Base-by-base conservation (phyloP, 179 eudicot genomes). In the Gypsophila paniculata region DNA sequence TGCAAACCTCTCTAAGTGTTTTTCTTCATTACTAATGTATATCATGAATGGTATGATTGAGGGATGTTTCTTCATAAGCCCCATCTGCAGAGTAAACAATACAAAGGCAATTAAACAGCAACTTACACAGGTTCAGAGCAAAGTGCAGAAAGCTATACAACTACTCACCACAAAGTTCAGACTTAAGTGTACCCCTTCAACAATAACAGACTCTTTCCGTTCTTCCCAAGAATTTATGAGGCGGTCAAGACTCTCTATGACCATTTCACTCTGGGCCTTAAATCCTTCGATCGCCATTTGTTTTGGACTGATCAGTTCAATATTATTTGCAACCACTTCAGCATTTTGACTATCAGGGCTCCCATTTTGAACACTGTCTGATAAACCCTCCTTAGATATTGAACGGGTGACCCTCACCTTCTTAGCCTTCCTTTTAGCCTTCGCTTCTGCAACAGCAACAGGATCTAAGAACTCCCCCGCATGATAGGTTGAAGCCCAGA, bases 241-340 rank as follows among this genome's bases (percentile, higher is more conserved):
- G 34, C 96, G 87, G 71, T 93, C 98, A 71, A 93, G 97, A 80
- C 96, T 89, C 71, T 93, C 98, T 75, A 93, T 93, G 54, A 93
- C 97, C 98, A 93, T 93, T 79, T 93, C 98, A 86, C 98, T 93
- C 64, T 93, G 98, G 77, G 98, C 98, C 85, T 91, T 91, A 66
- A 82, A 93, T 55, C 98, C 98, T 80, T 93, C 98, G 46, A 93
- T 62, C 0, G 98, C 97, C 96, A 93, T 88, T 85, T 86, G 93
- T 69, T 85, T 91, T 42, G 89, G 81, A 78, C 97, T 86, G 29
- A 93, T 88, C 73, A 81, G 62, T 63, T 89, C 97, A 69, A 66
- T 48, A 74, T 69, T 63, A 64, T 72, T 80, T 52, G 83, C 69
- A 75, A 65, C 83, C 15, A 61, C 82, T 65, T 84, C 86, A 11